Base-by-base conservation (phyloP, 768 basidiomycete species). In the Krasilnikovozyma curviuscula region DNA sequence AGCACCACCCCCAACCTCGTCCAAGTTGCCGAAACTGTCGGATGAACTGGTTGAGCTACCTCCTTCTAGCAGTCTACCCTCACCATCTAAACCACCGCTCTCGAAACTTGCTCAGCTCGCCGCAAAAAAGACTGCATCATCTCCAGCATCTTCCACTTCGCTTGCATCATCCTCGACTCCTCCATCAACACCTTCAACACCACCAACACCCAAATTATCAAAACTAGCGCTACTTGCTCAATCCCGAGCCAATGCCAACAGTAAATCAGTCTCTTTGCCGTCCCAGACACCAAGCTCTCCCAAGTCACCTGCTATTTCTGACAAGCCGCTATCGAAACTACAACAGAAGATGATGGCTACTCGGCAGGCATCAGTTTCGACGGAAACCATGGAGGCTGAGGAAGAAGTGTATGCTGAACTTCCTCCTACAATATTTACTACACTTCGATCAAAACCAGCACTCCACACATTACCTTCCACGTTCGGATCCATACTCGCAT, bases 401-500 rank as follows among this genome's bases (percentile, higher is more conserved):
- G 35, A 37, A 18, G 7, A n/a, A 16, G 5, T 40, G 10, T 16
- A 28, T 30, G 24, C 18, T 31, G 35, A 18, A 19, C 45, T 35
- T 14, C 33, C 24, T 32, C 44, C 32, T 12, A 32, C 44, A 25
- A 25, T 35, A 14, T 25, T 25, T 2, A 25, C 33, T 6, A 32
- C 44, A 9, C 44, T 27, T 6, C 44, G 25, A 5, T 46, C 45
- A 10, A 19, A 24, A 6, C 18, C 16, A 21, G 7, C 10, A 1
- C 27, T 9, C n/a, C 4, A 37, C 23, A 18, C 50, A 6, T 44
- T 30, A 18, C 52, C 56, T 28, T 53, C 56, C 4, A 38, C 48
- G 38, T 60, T 59, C 56, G 45, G 63, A 60, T 42, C 61, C 58
- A 30, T 63, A 56, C 50, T 59, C 23, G 54, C 53, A 6, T n/a